Conservation (phyloP, 495 filamentous ascomycete species). For the Podospora appendiculata region DNA sequence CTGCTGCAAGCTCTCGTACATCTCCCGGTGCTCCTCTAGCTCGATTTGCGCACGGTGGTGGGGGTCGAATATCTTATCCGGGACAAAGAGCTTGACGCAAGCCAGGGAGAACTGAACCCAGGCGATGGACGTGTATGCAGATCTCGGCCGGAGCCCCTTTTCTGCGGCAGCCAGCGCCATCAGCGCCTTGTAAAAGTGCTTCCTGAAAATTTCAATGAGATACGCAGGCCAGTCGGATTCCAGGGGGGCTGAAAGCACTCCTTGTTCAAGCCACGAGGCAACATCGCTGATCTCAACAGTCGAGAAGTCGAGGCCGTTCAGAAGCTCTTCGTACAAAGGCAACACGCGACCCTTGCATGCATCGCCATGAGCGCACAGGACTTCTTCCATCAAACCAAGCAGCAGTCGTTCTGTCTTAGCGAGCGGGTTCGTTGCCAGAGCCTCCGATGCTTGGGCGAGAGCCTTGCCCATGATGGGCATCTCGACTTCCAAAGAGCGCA, state of each 20-base stretch:
- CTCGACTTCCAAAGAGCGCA: conserved; percentile 59
- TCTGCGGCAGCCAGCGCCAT: conserved; percentile 24
- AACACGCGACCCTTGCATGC: conserved; percentile 2
- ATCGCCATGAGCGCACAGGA: conserved; percentile 34
- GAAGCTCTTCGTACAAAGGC: conserved; percentile 8
- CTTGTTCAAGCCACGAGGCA: conserved; percentile 16
- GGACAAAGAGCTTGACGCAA: conserved; percentile 71
- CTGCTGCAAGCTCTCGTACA: conserved; percentile 42
- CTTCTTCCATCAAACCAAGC: conserved; percentile 39
- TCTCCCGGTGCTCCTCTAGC: conserved; percentile 52
- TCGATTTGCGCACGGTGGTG: conserved; percentile 69
- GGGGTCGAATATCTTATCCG: conserved; percentile 80
- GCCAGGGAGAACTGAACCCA: conserved; percentile 61
- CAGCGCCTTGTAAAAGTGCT: conserved; percentile 34
- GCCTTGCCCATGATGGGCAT: conserved; percentile 52
- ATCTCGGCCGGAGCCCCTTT: conserved; percentile 14
- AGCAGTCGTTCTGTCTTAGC: conserved; percentile 40
- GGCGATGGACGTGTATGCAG: conserved; percentile 39
- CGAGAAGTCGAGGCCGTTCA: conserved; percentile 1
- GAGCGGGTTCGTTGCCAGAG: conserved; percentile 40
- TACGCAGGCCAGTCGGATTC: conserved; percentile 11
- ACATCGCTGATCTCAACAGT: conserved; percentile 6
- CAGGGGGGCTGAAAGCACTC: conserved; percentile 1
- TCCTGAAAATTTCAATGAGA: conserved; percentile 19
- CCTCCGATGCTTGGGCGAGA: conserved; percentile 37